Percentiles rank a stretch among this genome's conserved stretches.
These are phyloP conservation scores for Irpex sp. DNA, from an alignment of 1,284 basidiomycete genomes.

Conservation along the genomic window DNA sequence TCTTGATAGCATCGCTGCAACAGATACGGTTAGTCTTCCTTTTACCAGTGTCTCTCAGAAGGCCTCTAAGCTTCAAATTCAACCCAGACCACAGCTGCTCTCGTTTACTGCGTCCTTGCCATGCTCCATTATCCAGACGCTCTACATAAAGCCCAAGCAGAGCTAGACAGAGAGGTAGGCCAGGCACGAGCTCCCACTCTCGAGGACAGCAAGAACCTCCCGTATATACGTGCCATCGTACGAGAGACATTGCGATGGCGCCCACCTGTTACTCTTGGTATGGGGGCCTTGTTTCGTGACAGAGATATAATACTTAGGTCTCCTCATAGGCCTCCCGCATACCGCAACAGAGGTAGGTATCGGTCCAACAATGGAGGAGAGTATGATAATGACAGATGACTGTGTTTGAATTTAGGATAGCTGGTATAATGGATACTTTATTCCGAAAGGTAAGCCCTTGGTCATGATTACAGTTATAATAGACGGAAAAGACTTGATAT, in stretches of 20 bases:
- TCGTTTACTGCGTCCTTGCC: background rate
- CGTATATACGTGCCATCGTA: slow-evolving; percentile 4
- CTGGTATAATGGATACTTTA: background rate
- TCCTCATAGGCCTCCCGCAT: background rate
- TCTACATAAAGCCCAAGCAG: slow-evolving; percentile 2
- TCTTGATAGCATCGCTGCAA: background rate
- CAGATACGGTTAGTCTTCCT: background rate
- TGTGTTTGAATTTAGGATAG: background rate
- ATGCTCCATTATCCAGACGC: slow-evolving; percentile 3
- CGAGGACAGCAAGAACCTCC: background rate
- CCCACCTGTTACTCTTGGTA: background rate
- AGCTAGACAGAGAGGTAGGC: slow-evolving; percentile 1
- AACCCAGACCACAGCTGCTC: background rate
- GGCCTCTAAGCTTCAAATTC: background rate
- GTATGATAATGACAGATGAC: no score
- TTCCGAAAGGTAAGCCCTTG: background rate
- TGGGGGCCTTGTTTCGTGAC: no score
- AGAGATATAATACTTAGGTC: no score
- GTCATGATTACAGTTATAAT: no score
- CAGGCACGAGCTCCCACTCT: background rate
- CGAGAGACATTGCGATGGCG: slow-evolving; percentile 1
- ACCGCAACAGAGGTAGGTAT: background rate
- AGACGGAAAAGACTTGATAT: no score
- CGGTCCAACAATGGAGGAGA: background rate
- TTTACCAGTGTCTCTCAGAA: no score